Base-by-base conservation (phyloP, 192 early-diverging fungal genomes). In the Phlyctochytrium arcticum region DNA sequence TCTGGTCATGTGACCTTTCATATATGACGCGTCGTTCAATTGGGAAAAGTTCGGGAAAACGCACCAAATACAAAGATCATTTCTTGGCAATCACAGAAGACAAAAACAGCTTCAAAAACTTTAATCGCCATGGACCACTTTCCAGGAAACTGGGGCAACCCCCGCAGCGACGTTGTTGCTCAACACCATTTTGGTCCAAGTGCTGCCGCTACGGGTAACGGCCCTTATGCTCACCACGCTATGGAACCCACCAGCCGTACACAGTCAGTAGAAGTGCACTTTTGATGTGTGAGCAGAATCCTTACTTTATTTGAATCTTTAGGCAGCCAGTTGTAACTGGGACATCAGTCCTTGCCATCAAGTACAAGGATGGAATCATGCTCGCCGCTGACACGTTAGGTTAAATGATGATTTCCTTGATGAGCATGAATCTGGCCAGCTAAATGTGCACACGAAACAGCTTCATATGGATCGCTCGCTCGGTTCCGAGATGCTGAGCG, bases 331-430 rank as follows among this genome's bases (percentile, higher is more conserved):
- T 93, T 33, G 89, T 98, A 17, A 95, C 92, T 17, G 94, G 94
- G 65, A 94, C 93, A 7, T 96, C 94, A 35, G 91, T 97, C 30
- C 67, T 98, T 37, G 96, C 85, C 42, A 80, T 98, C 71, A 90
- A 92, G 78, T 98, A 90, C 85, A 95, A 93, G 73, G 94, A 95
- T 62, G 96, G 96, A 55, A 83, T 98, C 35, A 96, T 98, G 89
- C 83, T 98, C 74, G 92, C 92, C 6, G 90, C 93, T 10, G 96
- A 98, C 73, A 93, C 87, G 67, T 78, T 98, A 50, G 86, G 87
- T 90, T 72, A 56, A 60, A 3, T 7, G 6, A 10, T 8, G 15
- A 19, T 8, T 44, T 44, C 2, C 2, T 27, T 47, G 21, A 34
- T n/a, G 21, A 9, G 9, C 35, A 21, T 36, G 15, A 21, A 7